Percentiles rank a stretch among this genome's conserved stretches.
phyloP scores from a whole-genome alignment of 495 filamentous ascomycete genomes.

The Aspergillus cavernicola region DNA sequence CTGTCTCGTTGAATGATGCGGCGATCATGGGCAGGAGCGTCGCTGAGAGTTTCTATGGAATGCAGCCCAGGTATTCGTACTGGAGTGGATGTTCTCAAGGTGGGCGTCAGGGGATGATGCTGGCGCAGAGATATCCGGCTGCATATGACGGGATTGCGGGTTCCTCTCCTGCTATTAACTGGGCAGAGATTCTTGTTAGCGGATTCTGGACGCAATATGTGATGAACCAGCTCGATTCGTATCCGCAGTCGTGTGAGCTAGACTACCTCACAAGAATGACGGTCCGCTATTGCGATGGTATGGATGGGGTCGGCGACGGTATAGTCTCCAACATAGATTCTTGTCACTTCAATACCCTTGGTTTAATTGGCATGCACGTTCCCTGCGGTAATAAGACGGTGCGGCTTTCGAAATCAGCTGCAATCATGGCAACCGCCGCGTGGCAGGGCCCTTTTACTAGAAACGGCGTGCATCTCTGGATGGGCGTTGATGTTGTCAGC shows the following conservation, averaged over 20 bases:
- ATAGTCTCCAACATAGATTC: constrained; percentile 53
- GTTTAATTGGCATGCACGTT: constrained; percentile 44
- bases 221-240: constrained; percentile 5
- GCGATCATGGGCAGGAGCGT: constrained; percentile 19
- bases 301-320: constrained; percentile 54
- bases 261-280: constrained; percentile 42
- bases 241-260: constrained; percentile 34
- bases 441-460: constrained; percentile 1
- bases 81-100: constrained; percentile 48
- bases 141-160: constrained; percentile 58
- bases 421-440: constrained; percentile 5
- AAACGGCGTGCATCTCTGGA: not conserved
- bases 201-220: constrained; percentile 36
- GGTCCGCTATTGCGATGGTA: constrained; percentile 38
- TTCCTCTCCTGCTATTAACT: constrained; percentile 37
- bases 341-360: constrained; percentile 35
- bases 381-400: constrained; percentile 23
- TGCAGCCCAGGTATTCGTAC: constrained; percentile 30
- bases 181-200: constrained; percentile 4
- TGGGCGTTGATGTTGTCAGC: not conserved
- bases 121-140: constrained; percentile 36
- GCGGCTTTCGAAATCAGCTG: constrained; percentile 2
- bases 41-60: constrained; percentile 18
- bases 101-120: constrained; percentile 42
- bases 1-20: constrained; percentile 34